Base-by-base conservation (phyloP, 768 basidiomycete species). In the Crepidotus variabilis region DNA sequence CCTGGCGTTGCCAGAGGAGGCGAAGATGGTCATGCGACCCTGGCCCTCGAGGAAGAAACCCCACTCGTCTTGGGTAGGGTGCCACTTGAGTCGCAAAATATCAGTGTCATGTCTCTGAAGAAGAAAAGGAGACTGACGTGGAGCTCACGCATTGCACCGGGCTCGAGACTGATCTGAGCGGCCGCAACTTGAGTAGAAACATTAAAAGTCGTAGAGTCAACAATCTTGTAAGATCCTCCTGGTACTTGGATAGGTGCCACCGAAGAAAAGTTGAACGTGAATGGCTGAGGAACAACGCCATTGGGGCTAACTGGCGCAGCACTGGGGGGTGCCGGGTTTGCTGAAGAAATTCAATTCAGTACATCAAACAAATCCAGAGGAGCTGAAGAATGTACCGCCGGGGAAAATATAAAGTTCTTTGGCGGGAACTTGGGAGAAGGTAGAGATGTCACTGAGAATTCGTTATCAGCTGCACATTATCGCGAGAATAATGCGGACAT, bases 51-150 rank as follows among this genome's bases (percentile, higher is more conserved):
- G 64, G 73, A 77, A 82, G 65, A 76, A 84, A 23, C 72, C 76
- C 86, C 86, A 87, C 71, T 86, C 85, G 55, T 84, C 81, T 63
- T 83, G 77, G 2, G 83, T 84, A 6, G 87, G 87, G 61, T 88
- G 87, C 87, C 87, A 88, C 34, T 51, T 34, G 51, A 51, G 51
- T n/a, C n/a, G n/a, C n/a, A n/a, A 28, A 28, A 28, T 28, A 28
- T 28, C 8, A 28, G 28, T 8, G 8, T 28, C 28, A 8, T 28
- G 28, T 28, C 28, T 28, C 8, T 28, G 8, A 28, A 28, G 28
- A 28, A 28, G 28, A 28, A 28, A 28, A 8, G 3, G 28, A 4
- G 28, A 28, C 28, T 28, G 28, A 28, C 28, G 28, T 28, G 28
- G 28, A 28, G 28, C 8, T 28, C 28, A 28, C 28, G 28, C 72